These are phyloP conservation scores for Xylaria sp. DNA, from an alignment of 495 filamentous ascomycete species.

Conservation along the genomic window DNA sequence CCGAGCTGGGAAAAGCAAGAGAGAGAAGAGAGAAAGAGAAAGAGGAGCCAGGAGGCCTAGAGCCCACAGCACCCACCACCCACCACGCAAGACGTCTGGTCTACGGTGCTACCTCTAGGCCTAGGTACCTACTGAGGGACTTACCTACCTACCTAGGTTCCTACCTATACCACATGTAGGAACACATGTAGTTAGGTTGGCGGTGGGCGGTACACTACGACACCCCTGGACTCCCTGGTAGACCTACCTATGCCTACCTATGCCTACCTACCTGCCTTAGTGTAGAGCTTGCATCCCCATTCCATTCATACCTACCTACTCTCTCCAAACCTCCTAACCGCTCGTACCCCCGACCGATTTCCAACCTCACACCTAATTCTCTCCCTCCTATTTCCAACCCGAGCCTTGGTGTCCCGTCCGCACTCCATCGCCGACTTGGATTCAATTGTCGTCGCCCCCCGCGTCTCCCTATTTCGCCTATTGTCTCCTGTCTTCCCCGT, in stretches of 20 bases:
- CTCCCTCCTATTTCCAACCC: conserved; percentile 37
- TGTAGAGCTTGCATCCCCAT: conserved; percentile 25
- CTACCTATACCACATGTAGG: not conserved
- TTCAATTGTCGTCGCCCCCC: conserved; percentile 29
- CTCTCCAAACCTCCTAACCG: conserved; percentile 36
- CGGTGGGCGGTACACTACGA: not conserved
- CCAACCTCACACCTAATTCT: conserved; percentile 47
- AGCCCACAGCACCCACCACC: not conserved
- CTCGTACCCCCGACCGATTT: conserved; percentile 43
- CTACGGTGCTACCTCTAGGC: no score
- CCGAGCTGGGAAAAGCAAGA: not conserved
- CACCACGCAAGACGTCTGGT: no score
- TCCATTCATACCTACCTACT: conserved; percentile 24
- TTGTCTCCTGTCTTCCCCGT: conserved; percentile 31
- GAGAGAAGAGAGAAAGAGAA: not conserved
- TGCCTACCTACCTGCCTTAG: not conserved
- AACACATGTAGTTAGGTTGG: not conserved
- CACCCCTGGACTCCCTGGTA: not conserved
- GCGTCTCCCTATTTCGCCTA: conserved; percentile 35
- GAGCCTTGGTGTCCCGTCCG: conserved; percentile 39
- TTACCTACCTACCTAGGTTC: not conserved
- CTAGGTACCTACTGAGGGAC: no score
- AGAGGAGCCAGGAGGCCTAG: not conserved
- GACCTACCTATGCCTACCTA: conserved; percentile 12
- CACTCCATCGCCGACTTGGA: conserved; percentile 22